Base-by-base conservation (phyloP, 495 filamentous ascomycete genomes). In the Hyaloscypha bicolor region DNA sequence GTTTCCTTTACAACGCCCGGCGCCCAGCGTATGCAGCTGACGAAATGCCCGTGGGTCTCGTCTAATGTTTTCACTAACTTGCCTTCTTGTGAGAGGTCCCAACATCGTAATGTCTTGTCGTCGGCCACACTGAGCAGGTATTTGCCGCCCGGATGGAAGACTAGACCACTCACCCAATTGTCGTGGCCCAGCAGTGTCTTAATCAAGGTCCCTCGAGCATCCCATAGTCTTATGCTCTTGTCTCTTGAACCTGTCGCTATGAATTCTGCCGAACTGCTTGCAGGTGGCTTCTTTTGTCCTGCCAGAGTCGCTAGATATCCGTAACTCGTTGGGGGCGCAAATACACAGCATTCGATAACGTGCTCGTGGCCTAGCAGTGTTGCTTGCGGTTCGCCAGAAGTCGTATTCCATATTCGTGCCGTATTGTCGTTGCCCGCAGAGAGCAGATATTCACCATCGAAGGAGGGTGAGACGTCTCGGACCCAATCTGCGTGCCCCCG, bases 111-210 rank as follows among this genome's bases (percentile, higher is more conserved):
- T 14, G 93, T 94, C 77, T 96, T 96, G 76, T 99, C 95, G 72
- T 99, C 95, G 30, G 89, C 81, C 4, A 90, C 91, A 37, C 88
- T 92, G 21, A 99, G 78, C 2, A 99, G 83, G 70, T 95, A 99
- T 76, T 96, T 97, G 1, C 95, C 95, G 3, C 93, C 93, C 0
- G 95, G 95, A 70, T 99, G 95, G 76, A 96, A 99, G 21, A 93
- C 88, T 14, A 98, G 73, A 2, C 83, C 91, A 11, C 93, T 87
- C 1, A 99, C 90, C 95, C 95, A 99, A 75, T 97, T 99, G 76
- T 99, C 95, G 73, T 99, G 95, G 3, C 95, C 95, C 2, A 89
- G 77, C 9, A 98, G 82, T 2, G 91, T 96, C 77, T 93, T 97
- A 71, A 99, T 88, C 58, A 92, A 82, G 14, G 90, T 92, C 11